Percentiles rank a stretch among this genome's conserved stretches.
phyloP scores from a whole-genome alignment of 495 filamentous ascomycete genomes.

The Neurospora terricola region DNA sequence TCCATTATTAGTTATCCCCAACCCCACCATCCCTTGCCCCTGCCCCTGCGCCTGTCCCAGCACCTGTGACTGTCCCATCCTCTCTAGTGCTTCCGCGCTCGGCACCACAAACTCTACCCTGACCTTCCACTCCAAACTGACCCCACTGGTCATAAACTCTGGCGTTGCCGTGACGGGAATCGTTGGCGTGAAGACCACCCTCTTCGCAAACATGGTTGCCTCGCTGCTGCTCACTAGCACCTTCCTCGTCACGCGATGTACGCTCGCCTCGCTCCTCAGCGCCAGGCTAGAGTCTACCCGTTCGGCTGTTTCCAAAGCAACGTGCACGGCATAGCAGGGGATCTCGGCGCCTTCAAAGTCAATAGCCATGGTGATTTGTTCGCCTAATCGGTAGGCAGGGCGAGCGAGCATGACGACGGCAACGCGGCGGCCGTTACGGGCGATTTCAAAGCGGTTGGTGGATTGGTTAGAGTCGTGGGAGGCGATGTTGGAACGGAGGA shows the following conservation, averaged over 20 bases:
- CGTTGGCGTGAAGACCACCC: constrained; percentile 69
- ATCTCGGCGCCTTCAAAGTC: constrained; percentile 69
- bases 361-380: constrained; percentile 69
- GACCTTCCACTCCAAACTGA: constrained; percentile 77
- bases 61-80: constrained; percentile 1
- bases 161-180: constrained; percentile 77
- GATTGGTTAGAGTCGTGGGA: constrained; percentile 46
- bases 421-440: constrained; percentile 74
- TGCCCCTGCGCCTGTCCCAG: background rate
- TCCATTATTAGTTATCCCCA: constrained; percentile 1
- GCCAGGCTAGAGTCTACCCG: constrained; percentile 68
- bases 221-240: constrained; percentile 68
- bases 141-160: constrained; percentile 77
- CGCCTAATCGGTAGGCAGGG: constrained; percentile 85
- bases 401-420: constrained; percentile 80
- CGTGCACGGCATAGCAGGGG: constrained; percentile 69
- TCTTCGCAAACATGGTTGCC: constrained; percentile 65
- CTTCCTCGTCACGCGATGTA: constrained; percentile 74
- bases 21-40: background rate
- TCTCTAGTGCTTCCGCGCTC: constrained; percentile 17
- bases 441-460: constrained; percentile 87
- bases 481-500: constrained; percentile 63
- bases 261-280: constrained; percentile 71
- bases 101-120: constrained; percentile 78
- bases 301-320: constrained; percentile 70